Evolutionary conservation across 106 monocot genomes (phyloP), one percentile per base, ranked within the genome.

Genomic region (Dendrobium chrysotoxum): DNA sequence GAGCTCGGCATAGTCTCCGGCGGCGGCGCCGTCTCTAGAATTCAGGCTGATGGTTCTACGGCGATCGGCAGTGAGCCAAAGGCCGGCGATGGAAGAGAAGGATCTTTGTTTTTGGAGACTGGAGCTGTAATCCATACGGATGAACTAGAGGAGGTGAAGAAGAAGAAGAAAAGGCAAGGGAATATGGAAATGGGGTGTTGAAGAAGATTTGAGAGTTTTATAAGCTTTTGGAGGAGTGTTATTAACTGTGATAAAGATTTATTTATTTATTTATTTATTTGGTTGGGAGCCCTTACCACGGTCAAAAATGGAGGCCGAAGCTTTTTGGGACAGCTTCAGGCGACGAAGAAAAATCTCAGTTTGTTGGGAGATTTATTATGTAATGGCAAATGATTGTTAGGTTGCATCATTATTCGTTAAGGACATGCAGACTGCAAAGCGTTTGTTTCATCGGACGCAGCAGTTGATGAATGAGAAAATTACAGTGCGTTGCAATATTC

Each of bases 71-170:
- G 76, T 55, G 83, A 53, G 31, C 15, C 76, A 78, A 15, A 61
- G 40, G 66, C 72, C 11, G 83, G 66, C 64, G 54, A 79, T 45
- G 82, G 75, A 87, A 0, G 75, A 53, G 30, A 76, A 78, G 8
- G 88, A 85, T 7, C 39, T 65, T 65, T 85, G 88, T 77, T 77
- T 79, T 70, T 23, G 58, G 70, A 88, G 64, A 25, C 79, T 76
- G 13, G 81, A 68, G 50, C 45, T 79, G 74, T 7, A 77, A 4
- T 74, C 74, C 74, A 74, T 74, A 15, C 1, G 35, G 35, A 28
- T 30, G 31, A 70, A 16, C 9, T 35, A 16, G 11, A 31, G 70
- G 15, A 31, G 70, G 25, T n/a, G 66, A 67, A 9, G 66, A 9
- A 12, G 50, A 50, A 50, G 50, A 50, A 50, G 50, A 50, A 15